phyloP scores from a whole-genome alignment of 768 basidiomycete species.

The Lactifluus subvellereus region DNA sequence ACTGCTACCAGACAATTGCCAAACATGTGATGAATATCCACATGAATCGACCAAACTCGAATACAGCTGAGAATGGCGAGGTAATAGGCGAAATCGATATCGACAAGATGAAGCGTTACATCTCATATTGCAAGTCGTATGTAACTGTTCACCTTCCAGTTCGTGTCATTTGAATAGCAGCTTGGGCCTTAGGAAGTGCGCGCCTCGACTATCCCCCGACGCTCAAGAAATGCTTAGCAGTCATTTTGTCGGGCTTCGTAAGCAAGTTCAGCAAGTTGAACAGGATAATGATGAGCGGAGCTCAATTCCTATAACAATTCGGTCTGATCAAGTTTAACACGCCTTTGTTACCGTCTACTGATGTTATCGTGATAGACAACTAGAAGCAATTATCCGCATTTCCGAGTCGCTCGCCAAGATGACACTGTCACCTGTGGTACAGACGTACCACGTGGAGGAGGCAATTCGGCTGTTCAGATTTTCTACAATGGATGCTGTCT shows the following conservation, averaged over 20 bases:
- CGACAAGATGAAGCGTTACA: slow-evolving; percentile 98
- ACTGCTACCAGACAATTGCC: slow-evolving; percentile 73
- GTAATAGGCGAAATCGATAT: slow-evolving; percentile 85
- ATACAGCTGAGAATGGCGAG: slow-evolving; percentile 55
- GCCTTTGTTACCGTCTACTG: slow-evolving; percentile 6
- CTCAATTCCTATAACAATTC: slow-evolving; percentile 96
- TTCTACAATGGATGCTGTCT: slow-evolving; percentile 98
- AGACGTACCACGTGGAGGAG: slow-evolving; percentile 93
- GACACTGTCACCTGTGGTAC: slow-evolving; percentile 79
- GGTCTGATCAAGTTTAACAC: slow-evolving; percentile 45
- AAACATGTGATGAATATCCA: slow-evolving; percentile 98
- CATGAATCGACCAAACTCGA: slow-evolving; percentile 82
- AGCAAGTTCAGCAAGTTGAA: slow-evolving; percentile 94
- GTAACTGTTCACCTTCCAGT: slow-evolving; percentile 20
- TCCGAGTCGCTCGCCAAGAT: slow-evolving; percentile 96
- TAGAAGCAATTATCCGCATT: slow-evolving; percentile 98
- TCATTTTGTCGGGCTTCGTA: slow-evolving; percentile 88
- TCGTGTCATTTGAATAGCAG: neutral
- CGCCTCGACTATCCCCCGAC: slow-evolving; percentile 87
- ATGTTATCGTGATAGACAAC: slow-evolving; percentile 49
- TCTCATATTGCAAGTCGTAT: slow-evolving; percentile 92
- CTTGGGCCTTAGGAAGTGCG: slow-evolving; percentile 69
- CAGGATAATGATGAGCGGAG: slow-evolving; percentile 95
- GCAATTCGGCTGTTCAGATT: slow-evolving; percentile 97
- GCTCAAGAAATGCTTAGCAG: slow-evolving; percentile 95